Conservation (phyloP, 2,329 filamentous ascomycete species). For the Diplodia seriata region DNA sequence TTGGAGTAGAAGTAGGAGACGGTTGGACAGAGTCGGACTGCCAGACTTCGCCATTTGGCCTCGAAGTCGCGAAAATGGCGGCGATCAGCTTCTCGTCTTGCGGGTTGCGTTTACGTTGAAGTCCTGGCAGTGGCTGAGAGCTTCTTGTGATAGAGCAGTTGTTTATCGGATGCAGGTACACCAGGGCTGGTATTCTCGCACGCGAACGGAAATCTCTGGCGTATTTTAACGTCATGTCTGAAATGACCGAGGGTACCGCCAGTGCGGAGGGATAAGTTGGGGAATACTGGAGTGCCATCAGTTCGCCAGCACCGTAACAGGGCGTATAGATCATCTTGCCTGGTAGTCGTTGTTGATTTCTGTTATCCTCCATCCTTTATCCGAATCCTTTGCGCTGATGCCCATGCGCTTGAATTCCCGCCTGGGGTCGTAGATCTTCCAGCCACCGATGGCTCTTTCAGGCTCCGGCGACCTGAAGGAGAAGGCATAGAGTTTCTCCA, state of each 20-base stretch:
- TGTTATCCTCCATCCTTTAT: constrained; percentile 87
- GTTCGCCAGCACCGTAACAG: background rate
- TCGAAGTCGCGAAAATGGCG: constrained; percentile 83
- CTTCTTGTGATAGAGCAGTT: constrained; percentile 96
- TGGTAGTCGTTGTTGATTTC: constrained; percentile 87
- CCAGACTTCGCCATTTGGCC: constrained; percentile 30
- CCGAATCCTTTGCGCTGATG: constrained; percentile 78
- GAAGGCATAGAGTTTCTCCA: constrained; percentile 93
- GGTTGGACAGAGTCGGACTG: constrained; percentile 22
- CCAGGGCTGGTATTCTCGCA: constrained; percentile 84
- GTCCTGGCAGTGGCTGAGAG: constrained; percentile 87
- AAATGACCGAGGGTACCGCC: constrained; percentile 85
- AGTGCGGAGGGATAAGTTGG: constrained; percentile 89
- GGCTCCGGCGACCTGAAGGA: constrained; percentile 76
- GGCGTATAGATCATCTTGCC: constrained; percentile 49
- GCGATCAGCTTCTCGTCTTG: constrained; percentile 94
- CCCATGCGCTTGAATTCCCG: constrained; percentile 88
- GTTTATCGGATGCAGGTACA: constrained; percentile 95
- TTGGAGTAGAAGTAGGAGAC: constrained; percentile 36
- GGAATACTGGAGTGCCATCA: constrained; percentile 66
- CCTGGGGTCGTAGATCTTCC: constrained; percentile 83
- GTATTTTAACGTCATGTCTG: constrained; percentile 96
- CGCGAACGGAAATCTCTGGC: constrained; percentile 88
- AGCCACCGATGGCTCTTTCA: constrained; percentile 79
- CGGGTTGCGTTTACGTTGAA: constrained; percentile 86